Base-by-base conservation (phyloP, 2,329 filamentous ascomycete species). In the Keithomyces neogunnii region DNA sequence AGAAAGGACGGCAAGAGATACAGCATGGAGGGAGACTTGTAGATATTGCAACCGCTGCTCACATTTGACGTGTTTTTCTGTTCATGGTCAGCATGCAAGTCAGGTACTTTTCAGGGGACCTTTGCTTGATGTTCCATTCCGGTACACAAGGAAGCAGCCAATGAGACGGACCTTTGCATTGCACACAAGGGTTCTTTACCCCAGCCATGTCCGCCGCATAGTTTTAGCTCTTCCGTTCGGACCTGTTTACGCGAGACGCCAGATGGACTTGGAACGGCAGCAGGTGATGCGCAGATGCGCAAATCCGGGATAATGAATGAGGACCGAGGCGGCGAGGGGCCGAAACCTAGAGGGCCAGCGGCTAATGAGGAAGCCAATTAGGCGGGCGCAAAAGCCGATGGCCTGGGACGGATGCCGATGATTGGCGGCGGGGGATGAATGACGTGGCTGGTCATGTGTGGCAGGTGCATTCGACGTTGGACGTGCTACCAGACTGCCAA, bases 51-150 rank as follows among this genome's bases (percentile, higher is more conserved):
- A 10, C n/a, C 5, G 7, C 8, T 13, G 9, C 63, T 58, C 54
- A 67, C 66, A 68, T 58, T 66, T 68, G 46, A 68, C 63, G 55
- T 67, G 64, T 48, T 67, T 67, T 42, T 67, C 66, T 68, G 42
- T 5, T 6, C 2, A 0, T 1, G 19, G 52, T 62, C 52, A 62
- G 56, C 46, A 53, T 32, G 11, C 4, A n/a, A 7, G 26, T 11
- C 9, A 28, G 5, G 8, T 7, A 28, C 11, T 28, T 44, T 11
- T 5, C 26, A 28, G 26, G 9, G 29, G 11, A 28, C 36, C 5
- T 39, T 11, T n/a, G 7, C 36, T 5, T 13, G 5, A 26, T 42
- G 39, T 11, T 5, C 36, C 36, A 42, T 11, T 35, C 33, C 11
- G 6, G 33, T 7, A 11, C 33, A 35, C 19, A 19, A 19, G 19